A percentile compares a stretch with the other conserved stretches of the same genome.
Conservation (phyloP, 2,329 filamentous ascomycete species). For the Cercospora citrullina region DNA sequence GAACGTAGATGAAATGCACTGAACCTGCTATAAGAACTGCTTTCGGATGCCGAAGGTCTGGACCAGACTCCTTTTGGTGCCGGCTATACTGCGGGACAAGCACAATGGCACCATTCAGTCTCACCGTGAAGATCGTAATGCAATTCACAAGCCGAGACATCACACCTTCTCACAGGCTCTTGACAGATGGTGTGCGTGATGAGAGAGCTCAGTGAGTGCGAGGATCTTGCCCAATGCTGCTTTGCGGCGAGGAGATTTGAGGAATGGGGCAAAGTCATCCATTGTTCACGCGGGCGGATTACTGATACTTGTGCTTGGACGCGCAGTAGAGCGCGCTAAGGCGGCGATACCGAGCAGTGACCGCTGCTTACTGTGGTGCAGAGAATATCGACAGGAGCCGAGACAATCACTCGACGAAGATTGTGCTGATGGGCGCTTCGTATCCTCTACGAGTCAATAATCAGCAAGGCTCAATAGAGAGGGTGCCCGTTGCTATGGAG, state of each 20-base stretch:
- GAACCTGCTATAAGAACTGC: neutral
- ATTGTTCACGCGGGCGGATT: neutral
- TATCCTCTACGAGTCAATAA: no score
- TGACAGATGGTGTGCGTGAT: neutral
- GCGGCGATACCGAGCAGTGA: neutral
- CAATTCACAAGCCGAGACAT: neutral
- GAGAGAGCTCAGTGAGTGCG: neutral
- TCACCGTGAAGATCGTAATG: neutral
- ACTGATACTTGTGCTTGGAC: neutral
- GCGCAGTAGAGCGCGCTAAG: neutral
- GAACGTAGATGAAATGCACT: neutral
- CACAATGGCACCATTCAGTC: neutral
- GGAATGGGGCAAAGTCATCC: neutral
- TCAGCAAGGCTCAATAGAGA: neutral
- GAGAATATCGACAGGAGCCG: neutral
- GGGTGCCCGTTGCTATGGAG: neutral
- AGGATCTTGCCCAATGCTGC: neutral
- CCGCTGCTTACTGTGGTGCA: neutral
- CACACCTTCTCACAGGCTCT: neutral
- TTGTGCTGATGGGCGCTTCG: no score
- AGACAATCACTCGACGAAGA: neutral
- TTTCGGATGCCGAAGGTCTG: neutral
- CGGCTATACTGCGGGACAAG: neutral
- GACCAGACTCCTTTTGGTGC: neutral
- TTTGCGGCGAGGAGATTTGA: neutral